Evolutionary conservation across 129 eudicot species (phyloP).

Genomic region (Tagetes patula): DNA sequence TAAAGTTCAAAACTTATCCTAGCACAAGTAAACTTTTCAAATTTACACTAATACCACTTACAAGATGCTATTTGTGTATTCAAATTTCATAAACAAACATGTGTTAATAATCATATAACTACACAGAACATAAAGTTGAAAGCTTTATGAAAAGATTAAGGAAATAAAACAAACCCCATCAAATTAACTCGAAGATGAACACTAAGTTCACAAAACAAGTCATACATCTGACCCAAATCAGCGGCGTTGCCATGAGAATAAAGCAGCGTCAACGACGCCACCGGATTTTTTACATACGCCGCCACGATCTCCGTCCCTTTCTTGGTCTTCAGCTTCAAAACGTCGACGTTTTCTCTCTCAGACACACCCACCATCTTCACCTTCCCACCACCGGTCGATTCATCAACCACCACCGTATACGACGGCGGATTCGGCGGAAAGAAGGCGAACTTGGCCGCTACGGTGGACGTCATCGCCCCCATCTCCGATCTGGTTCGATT

Average conservation of each 20-base stretch:
- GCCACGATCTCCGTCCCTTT: slow-evolving; percentile 76
- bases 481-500: slow-evolving; percentile 28
- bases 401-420: slow-evolving; percentile 60
- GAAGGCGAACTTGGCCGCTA: slow-evolving; percentile 95
- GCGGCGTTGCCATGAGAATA: slow-evolving; percentile 99
- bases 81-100: too few relatives aligned
- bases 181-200: slow-evolving; percentile 79
- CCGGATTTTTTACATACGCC: slow-evolving; percentile 69
- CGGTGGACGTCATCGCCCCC: slow-evolving; percentile 94
- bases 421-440: slow-evolving; percentile 97
- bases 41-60: neutral
- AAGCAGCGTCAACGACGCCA: slow-evolving; percentile 70
- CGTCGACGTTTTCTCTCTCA: slow-evolving; percentile 79
- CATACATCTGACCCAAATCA: slow-evolving; percentile 96
- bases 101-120: neutral
- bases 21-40: too few relatives aligned
- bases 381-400: slow-evolving; percentile 42
- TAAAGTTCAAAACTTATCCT: too few relatives aligned
- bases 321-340: slow-evolving; percentile 74
- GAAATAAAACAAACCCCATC: slow-evolving; percentile 58
- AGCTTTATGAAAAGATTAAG: slow-evolving; percentile 4
- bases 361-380: slow-evolving; percentile 71
- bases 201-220: slow-evolving; percentile 78
- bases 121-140: neutral
- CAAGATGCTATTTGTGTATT: too few relatives aligned